These are phyloP conservation scores for Zea luxurians DNA, from an alignment of 176 grass and related monocot species.

Conservation along the genomic window DNA sequence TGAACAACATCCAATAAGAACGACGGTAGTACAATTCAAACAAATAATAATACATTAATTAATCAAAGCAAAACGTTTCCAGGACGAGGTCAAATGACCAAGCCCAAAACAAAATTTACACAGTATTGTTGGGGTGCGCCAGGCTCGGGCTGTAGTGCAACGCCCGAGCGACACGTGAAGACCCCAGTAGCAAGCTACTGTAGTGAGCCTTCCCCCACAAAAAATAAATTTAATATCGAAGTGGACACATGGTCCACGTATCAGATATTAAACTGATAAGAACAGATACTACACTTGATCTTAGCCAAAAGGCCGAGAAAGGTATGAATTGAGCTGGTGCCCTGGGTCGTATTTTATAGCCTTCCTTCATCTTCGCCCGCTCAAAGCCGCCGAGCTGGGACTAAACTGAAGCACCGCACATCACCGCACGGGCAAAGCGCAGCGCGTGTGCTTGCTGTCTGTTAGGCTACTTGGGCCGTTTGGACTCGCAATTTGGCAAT, in stretches of 20 bases:
- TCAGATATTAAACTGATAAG: slow-evolving; percentile 87
- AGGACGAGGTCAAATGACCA: too few species aligned
- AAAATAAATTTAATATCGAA: slow-evolving; percentile 64
- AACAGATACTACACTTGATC: slow-evolving; percentile 81
- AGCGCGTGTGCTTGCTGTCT: not conserved
- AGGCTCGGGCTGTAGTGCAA: not conserved
- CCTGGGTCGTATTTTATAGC: not conserved
- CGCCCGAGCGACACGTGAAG: not conserved
- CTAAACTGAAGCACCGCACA: not conserved
- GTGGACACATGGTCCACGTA: slow-evolving; percentile 19
- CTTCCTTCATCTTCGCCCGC: not conserved
- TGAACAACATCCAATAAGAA: too few species aligned
- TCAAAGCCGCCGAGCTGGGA: not conserved
- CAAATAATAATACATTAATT: too few species aligned
- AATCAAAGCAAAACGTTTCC: too few species aligned
- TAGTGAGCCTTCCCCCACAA: slow-evolving; percentile 6
- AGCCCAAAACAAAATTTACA: too few species aligned
- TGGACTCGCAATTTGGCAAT: not conserved
- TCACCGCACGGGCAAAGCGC: too few species aligned
- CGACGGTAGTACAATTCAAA: too few species aligned
- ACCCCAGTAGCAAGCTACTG: slow-evolving; percentile 42
- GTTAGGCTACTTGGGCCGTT: not conserved
- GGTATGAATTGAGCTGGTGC: not conserved
- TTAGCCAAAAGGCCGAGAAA: slow-evolving; percentile 69
- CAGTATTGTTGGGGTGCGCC: not conserved